Conservation (phyloP, 129 eudicot species). For the Kitagawia praeruptora region DNA sequence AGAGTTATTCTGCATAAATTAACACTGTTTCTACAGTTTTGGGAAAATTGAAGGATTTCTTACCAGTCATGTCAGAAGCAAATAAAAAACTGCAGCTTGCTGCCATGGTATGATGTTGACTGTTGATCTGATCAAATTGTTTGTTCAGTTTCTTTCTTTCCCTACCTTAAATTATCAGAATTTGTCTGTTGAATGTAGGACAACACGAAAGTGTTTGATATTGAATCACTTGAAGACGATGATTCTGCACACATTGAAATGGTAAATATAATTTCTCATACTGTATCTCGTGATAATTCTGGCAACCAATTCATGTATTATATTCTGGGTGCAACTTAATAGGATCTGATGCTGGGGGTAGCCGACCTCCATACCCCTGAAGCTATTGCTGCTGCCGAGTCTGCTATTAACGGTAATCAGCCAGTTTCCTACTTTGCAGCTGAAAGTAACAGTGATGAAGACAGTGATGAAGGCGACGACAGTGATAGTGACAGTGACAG, state of each 20-base stretch:
- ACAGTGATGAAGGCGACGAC: conserved; percentile 12
- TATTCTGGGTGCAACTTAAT: neutral
- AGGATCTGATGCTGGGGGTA: conserved; percentile 90
- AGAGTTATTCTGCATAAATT: neutral
- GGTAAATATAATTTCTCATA: conserved; percentile 30
- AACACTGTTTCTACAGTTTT: conserved; percentile 29
- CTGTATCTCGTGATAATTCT: neutral
- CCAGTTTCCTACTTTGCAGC: conserved; percentile 28
- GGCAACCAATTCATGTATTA: neutral
- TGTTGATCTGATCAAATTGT: neutral
- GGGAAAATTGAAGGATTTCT: conserved; percentile 55
- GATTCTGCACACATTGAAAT: conserved; percentile 78
- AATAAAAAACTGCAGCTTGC: conserved; percentile 57
- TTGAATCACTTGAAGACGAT: conserved; percentile 61
- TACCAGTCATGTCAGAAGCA: conserved; percentile 74
- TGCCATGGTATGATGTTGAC: conserved; percentile 35
- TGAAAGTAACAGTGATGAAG: conserved; percentile 29
- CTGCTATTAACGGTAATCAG: conserved; percentile 55
- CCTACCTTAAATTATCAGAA: neutral
- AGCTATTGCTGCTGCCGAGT: conserved; percentile 89
- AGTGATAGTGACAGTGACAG: neutral
- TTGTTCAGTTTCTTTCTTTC: neutral
- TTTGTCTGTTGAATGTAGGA: conserved; percentile 31
- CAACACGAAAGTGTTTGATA: conserved; percentile 48
- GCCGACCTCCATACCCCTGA: conserved; percentile 92